These are phyloP conservation scores for Immersiporthe knoxdaviesiana DNA, from an alignment of 2,329 filamentous ascomycete species.

Conservation along the genomic window DNA sequence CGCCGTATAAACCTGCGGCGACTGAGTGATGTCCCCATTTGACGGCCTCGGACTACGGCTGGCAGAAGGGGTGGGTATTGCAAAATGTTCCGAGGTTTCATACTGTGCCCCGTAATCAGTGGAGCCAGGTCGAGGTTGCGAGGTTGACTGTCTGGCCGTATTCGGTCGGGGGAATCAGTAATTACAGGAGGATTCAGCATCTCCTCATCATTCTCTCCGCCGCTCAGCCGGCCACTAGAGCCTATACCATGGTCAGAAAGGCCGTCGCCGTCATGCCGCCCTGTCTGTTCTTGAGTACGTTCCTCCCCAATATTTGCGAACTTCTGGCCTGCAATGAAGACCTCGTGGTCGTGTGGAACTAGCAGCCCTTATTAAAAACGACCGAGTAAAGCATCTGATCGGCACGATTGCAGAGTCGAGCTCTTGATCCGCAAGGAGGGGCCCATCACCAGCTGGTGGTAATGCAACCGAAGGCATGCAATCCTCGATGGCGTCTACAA, in stretches of 20 bases:
- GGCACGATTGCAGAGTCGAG: constrained; percentile 9
- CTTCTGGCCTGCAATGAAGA: not conserved
- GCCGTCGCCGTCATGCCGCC: no score
- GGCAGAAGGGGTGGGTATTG: not conserved
- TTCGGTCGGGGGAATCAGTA: not conserved
- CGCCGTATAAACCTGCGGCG: constrained; percentile 14
- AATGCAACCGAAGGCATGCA: not conserved
- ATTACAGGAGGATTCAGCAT: not conserved
- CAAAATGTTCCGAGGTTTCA: not conserved
- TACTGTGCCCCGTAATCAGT: not conserved
- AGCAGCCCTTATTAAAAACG: not conserved
- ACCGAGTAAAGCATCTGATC: not conserved
- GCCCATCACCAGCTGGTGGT: not conserved
- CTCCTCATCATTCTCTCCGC: not conserved
- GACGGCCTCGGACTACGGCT: not conserved
- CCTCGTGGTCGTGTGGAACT: not conserved
- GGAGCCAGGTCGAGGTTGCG: not conserved
- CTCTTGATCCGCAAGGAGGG: not conserved
- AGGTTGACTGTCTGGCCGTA: not conserved
- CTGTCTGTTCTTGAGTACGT: not conserved
- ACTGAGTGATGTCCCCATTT: not conserved
- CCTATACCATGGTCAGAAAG: no score
- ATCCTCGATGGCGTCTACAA: constrained; percentile 22
- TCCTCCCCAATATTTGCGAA: not conserved
- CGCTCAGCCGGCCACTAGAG: not conserved